Conservation (phyloP, 495 filamentous ascomycete genomes). For the Zalerion maritima region DNA sequence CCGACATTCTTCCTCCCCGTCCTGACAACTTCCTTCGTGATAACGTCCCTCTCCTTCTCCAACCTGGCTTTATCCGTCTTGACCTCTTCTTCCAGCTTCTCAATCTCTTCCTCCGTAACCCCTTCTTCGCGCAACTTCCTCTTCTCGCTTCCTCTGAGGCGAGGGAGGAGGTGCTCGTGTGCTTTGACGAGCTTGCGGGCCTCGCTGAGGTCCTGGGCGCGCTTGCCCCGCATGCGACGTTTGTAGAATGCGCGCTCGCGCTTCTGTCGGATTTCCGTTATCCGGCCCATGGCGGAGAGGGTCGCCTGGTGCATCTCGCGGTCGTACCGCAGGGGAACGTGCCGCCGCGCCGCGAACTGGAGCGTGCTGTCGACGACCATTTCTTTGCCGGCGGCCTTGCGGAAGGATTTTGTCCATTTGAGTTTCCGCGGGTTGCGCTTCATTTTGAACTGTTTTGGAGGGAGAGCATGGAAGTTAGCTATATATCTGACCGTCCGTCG, state of each 20-base stretch:
- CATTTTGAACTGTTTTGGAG: slow-evolving; percentile 63
- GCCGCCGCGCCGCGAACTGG: slow-evolving; percentile 80
- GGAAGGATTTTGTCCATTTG: slow-evolving; percentile 77
- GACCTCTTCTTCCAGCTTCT: slow-evolving; percentile 37
- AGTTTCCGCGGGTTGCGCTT: slow-evolving; percentile 71
- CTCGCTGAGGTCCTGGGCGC: slow-evolving; percentile 57
- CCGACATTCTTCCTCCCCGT: no score
- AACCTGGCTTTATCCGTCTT: no score
- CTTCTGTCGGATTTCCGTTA: slow-evolving; percentile 68
- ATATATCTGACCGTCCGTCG: no score
- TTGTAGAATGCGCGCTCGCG: slow-evolving; percentile 86
- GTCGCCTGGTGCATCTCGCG: slow-evolving; percentile 76
- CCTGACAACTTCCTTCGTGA: no score
- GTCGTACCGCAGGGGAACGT: slow-evolving; percentile 90
- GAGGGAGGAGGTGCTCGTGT: slow-evolving; percentile 76
- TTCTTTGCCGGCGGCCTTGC: slow-evolving; percentile 70
- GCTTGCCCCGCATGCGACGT: slow-evolving; percentile 79
- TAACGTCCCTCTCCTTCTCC: no score
- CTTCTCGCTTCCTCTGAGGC: slow-evolving; percentile 42
- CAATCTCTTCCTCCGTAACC: slow-evolving; percentile 32
- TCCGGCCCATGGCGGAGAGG: slow-evolving; percentile 79
- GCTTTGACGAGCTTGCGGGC: slow-evolving; percentile 79
- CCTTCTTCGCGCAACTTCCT: slow-evolving; percentile 32
- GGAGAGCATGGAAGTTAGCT: not conserved
- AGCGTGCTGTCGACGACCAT: slow-evolving; percentile 92